These are phyloP conservation scores for Rubia tinctorum DNA, from an alignment of 305 asterid genomes.

Conservation along the genomic window DNA sequence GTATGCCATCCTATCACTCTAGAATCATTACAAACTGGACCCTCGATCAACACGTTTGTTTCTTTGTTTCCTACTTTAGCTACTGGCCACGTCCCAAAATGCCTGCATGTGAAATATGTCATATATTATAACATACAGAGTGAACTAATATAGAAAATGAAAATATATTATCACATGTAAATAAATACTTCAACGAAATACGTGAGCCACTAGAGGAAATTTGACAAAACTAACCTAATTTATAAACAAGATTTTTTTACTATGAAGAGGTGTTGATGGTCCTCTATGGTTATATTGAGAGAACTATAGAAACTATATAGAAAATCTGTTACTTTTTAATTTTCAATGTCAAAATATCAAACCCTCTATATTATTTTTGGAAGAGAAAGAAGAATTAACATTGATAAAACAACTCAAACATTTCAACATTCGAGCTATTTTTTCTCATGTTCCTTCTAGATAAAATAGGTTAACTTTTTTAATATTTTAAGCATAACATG, in stretches of 20 bases:
- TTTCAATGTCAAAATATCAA: too few relatives aligned
- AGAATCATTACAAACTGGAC: conserved; percentile 76
- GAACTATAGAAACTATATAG: too few relatives aligned
- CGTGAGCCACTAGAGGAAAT: neutral
- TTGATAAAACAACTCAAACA: too few relatives aligned
- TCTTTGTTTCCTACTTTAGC: conserved; percentile 43
- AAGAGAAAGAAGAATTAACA: neutral
- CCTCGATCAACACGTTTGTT: conserved; percentile 39
- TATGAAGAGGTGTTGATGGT: neutral
- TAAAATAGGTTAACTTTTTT: too few relatives aligned
- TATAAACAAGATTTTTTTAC: too few relatives aligned
- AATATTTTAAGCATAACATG: too few relatives aligned
- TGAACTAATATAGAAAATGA: too few relatives aligned
- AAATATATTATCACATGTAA: neutral
- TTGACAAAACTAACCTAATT: too few relatives aligned
- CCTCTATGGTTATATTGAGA: too few relatives aligned
- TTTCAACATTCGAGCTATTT: too few relatives aligned
- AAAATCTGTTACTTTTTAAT: too few relatives aligned
- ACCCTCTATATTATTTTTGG: neutral
- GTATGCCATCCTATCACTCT: conserved; percentile 76
- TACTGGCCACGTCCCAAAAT: conserved; percentile 69
- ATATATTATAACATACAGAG: neutral
- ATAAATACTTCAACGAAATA: neutral
- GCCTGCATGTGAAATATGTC: conserved; percentile 39
- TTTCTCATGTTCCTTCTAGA: too few relatives aligned